phyloP scores from a whole-genome alignment of 2,329 filamentous ascomycete genomes.

The Xylaria polymorpha region DNA sequence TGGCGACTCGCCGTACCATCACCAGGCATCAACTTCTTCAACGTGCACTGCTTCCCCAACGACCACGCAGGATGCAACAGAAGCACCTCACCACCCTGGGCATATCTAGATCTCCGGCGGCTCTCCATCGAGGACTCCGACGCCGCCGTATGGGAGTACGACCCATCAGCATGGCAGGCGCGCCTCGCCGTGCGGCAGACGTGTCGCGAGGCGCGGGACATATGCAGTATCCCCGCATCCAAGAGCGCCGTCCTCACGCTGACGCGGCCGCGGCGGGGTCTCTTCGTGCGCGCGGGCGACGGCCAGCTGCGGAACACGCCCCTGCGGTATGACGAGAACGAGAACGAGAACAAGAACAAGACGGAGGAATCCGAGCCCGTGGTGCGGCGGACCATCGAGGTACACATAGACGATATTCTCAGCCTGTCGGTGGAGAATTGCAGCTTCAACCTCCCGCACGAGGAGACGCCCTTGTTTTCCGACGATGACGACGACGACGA shows the following conservation, averaged over 20 bases:
- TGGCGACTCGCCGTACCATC: slow-evolving; percentile 45
- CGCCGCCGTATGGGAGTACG: slow-evolving; percentile 45
- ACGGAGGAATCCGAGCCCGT: slow-evolving; percentile 34
- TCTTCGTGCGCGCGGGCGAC: slow-evolving; percentile 48
- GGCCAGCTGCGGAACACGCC: slow-evolving; percentile 40
- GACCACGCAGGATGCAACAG: slow-evolving; percentile 47
- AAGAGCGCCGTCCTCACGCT: slow-evolving; percentile 42
- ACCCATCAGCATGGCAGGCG: slow-evolving; percentile 49
- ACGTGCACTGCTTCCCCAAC: slow-evolving; percentile 51
- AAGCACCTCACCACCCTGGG: slow-evolving; percentile 47
- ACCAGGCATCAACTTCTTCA: slow-evolving; percentile 52
- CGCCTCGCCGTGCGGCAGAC: slow-evolving; percentile 41
- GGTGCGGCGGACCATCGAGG: slow-evolving; percentile 41
- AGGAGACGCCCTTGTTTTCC: slow-evolving; percentile 38
- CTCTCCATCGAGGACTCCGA: slow-evolving; percentile 46
- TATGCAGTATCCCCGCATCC: slow-evolving; percentile 41
- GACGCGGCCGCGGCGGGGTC: slow-evolving; percentile 46
- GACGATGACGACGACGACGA: too few relatives aligned
- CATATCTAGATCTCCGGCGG: slow-evolving; percentile 49
- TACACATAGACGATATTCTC: slow-evolving; percentile 46
- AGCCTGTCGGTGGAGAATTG: slow-evolving; percentile 50
- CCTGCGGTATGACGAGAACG: neutral
- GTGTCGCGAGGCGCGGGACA: slow-evolving; percentile 47
- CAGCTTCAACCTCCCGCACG: slow-evolving; percentile 50
- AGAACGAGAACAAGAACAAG: neutral